A percentile compares a stretch with the other conserved stretches of the same genome.
These are phyloP conservation scores for Fusarium devonianum DNA, from an alignment of 2,329 filamentous ascomycete genomes.

Conservation along the genomic window DNA sequence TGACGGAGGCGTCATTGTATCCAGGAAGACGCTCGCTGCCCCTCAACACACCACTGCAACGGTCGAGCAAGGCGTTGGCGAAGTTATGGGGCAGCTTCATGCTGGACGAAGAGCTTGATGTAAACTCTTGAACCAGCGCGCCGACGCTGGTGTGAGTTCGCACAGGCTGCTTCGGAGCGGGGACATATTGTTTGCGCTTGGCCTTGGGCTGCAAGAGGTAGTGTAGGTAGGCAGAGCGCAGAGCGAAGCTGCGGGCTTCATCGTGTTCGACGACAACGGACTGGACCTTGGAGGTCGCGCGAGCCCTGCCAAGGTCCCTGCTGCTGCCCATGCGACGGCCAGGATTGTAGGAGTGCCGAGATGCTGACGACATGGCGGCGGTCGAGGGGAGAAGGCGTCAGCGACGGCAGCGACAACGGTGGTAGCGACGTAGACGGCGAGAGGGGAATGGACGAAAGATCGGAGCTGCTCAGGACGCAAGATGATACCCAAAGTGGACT, in stretches of 20 bases:
- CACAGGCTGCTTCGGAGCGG: slow-evolving; percentile 67
- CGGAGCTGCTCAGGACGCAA: slow-evolving; percentile 42
- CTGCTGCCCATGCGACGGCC: slow-evolving; percentile 56
- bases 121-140: slow-evolving; percentile 89
- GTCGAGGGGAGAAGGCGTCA: slow-evolving; percentile 9
- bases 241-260: slow-evolving; percentile 89
- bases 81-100: slow-evolving; percentile 67
- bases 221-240: slow-evolving; percentile 88
- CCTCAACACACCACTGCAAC: slow-evolving; percentile 80
- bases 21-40: slow-evolving; percentile 86
- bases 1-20: slow-evolving; percentile 88
- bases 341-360: slow-evolving; percentile 55
- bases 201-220: slow-evolving; percentile 92
- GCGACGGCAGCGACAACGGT: slow-evolving; percentile 23
- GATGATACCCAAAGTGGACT: slow-evolving; percentile 41
- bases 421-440: slow-evolving; percentile 2
- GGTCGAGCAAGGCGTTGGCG: slow-evolving; percentile 65
- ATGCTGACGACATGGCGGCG: slow-evolving; percentile 58
- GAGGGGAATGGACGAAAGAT: slow-evolving; percentile 5
- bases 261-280: slow-evolving; percentile 66
- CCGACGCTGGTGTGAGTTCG: slow-evolving; percentile 76
- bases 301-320: slow-evolving; percentile 51
- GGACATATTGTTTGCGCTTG: slow-evolving; percentile 87
- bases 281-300: slow-evolving; percentile 56
- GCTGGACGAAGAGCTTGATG: slow-evolving; percentile 56